Evolutionary conservation across 2,329 filamentous ascomycete species (phyloP).

Genomic region (Karstenula rhodostoma): DNA sequence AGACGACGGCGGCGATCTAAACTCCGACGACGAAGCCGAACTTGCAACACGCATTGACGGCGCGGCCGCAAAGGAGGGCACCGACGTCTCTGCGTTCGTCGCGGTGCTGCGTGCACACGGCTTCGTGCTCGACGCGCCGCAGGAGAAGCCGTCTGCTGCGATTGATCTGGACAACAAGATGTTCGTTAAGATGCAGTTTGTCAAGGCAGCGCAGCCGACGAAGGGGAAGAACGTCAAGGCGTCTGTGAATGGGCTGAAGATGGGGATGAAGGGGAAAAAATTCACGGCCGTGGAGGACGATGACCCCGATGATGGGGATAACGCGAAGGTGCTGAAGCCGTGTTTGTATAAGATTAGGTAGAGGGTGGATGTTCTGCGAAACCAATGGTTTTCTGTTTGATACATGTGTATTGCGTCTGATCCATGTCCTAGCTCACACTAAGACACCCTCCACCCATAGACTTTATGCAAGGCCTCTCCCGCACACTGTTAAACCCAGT

Average conservation of each 20-base stretch:
- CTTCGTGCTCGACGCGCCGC: slow-evolving; percentile 72
- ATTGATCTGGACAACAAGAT: slow-evolving; percentile 92
- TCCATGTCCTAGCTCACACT: no score
- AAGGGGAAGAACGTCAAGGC: slow-evolving; percentile 75
- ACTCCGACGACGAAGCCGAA: slow-evolving; percentile 65
- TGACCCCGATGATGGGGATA: slow-evolving; percentile 64
- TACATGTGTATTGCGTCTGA: no score
- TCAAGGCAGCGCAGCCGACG: slow-evolving; percentile 78
- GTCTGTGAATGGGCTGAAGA: slow-evolving; percentile 66
- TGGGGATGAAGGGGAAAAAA: slow-evolving; percentile 44
- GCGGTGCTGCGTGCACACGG: slow-evolving; percentile 81
- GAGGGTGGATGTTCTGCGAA: no score
- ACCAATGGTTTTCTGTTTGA: no score
- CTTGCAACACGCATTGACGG: slow-evolving; percentile 73
- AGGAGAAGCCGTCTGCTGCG: slow-evolving; percentile 65
- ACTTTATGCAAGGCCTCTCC: no score
- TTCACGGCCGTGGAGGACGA: slow-evolving; percentile 49
- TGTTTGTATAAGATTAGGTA: slow-evolving; percentile 86
- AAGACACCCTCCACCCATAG: no score
- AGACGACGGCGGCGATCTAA: slow-evolving; percentile 58
- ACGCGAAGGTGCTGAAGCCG: slow-evolving; percentile 83
- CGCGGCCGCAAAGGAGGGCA: slow-evolving; percentile 71
- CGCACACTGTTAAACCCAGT: no score
- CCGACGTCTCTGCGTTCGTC: slow-evolving; percentile 87
- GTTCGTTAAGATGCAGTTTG: slow-evolving; percentile 97